Evolutionary conservation across 1,139 yeast genomes (phyloP).

Genomic region (Suhomyces bokatorum): DNA sequence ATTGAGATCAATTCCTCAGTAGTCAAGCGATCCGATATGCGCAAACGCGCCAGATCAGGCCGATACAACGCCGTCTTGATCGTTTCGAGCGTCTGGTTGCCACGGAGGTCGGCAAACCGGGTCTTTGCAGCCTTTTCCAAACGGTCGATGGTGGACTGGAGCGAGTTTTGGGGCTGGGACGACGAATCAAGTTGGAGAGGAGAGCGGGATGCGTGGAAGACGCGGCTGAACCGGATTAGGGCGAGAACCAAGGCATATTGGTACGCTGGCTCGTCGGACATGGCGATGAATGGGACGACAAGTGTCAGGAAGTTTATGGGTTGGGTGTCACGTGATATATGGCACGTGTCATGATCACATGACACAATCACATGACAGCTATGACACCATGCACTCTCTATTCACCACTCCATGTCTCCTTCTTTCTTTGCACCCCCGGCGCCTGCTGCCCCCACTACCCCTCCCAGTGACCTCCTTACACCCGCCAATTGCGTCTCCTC

Average conservation of each 20-base stretch:
- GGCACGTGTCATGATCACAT: not conserved
- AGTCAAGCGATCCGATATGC: not conserved
- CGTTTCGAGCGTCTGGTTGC: not conserved
- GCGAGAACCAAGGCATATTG: conserved; percentile 25
- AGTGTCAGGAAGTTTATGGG: not conserved
- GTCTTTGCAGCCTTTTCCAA: conserved; percentile 5
- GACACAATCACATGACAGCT: not conserved
- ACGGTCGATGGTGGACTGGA: not conserved
- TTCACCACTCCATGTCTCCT: conserved; percentile 1
- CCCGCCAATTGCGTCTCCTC: conserved; percentile 37
- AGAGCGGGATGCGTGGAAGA: not conserved
- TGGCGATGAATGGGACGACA: not conserved
- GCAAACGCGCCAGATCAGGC: not conserved
- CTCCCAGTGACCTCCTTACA: conserved; percentile 3
- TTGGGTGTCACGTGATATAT: not conserved
- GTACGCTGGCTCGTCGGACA: conserved; percentile 12
- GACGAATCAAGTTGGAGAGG: not conserved
- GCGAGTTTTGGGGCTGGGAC: not conserved
- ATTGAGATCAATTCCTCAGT: conserved; percentile 1
- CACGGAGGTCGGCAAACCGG: not conserved
- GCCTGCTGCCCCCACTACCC: not conserved
- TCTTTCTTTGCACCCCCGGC: not conserved
- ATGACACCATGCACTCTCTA: not conserved
- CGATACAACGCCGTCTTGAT: conserved; percentile 1
- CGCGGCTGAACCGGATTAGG: conserved; percentile 5